Conservation (phyloP, 1,284 basidiomycete species). For the Rhizoctonia solani region DNA sequence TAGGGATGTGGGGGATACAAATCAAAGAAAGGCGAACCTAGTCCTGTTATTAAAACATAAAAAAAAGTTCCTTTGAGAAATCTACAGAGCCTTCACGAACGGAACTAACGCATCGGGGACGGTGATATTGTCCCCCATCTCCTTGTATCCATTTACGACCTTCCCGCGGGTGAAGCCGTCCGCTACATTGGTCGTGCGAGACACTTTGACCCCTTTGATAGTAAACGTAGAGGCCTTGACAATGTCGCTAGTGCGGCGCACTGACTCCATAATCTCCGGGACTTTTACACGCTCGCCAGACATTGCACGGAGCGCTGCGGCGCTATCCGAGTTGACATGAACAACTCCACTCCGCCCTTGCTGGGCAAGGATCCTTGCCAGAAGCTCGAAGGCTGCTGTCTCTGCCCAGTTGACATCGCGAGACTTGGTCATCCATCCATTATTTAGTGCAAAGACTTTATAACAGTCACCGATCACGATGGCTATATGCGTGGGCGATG, state of each 20-base stretch:
- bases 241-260: not conserved
- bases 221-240: not conserved
- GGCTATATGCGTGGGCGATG: not conserved
- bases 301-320: not conserved
- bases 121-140: not conserved
- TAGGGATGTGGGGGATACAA: too few relatives aligned
- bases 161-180: not conserved
- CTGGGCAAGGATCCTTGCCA: not conserved
- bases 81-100: not conserved
- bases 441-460: not conserved
- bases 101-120: not conserved
- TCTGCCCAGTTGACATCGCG: not conserved
- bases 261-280: conserved; percentile 8
- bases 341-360: not conserved
- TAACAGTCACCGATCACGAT: not conserved
- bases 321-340: conserved; percentile 4
- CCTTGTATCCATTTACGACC: not conserved
- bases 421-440: not conserved
- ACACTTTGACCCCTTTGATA: not conserved
- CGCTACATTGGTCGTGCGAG: not conserved
- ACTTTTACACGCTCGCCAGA: not conserved
- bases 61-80: too few relatives aligned
- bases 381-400: not conserved
- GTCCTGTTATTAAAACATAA: too few relatives aligned
- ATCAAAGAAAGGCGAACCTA: too few relatives aligned